A percentile compares a stretch with the other conserved stretches of the same genome.
phyloP scores from a whole-genome alignment of 73 alveolate species.

The Uronychia setigera region DNA sequence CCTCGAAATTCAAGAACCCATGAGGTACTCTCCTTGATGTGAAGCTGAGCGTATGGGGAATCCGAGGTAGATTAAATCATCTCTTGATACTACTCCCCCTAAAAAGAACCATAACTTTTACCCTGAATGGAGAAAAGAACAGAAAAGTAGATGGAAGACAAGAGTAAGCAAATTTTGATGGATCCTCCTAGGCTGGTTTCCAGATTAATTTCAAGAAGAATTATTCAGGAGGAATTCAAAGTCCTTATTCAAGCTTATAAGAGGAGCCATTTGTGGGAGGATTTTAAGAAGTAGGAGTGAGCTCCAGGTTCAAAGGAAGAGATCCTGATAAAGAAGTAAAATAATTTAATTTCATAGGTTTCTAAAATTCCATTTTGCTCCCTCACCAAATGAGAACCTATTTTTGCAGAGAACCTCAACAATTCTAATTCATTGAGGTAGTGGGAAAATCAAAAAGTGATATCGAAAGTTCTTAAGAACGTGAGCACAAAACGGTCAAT shows the following conservation, averaged over 20 bases:
- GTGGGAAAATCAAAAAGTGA: neutral
- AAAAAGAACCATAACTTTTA: neutral
- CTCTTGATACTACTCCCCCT: neutral
- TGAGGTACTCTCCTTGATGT: neutral
- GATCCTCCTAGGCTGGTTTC: neutral
- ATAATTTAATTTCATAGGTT: neutral
- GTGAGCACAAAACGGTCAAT: neutral
- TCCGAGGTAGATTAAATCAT: neutral
- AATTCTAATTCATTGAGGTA: neutral
- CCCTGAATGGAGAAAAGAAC: slow-evolving; percentile 1
- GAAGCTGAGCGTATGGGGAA: neutral
- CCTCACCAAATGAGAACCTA: neutral
- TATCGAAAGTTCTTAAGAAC: neutral
- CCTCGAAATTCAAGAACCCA: neutral
- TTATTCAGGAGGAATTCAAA: neutral
- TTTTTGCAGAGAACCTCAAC: neutral
- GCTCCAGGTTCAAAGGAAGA: neutral
- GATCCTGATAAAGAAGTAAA: neutral
- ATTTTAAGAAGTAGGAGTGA: neutral
- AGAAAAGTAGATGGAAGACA: neutral
- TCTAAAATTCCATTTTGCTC: neutral
- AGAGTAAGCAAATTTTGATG: neutral
- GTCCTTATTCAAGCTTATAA: neutral
- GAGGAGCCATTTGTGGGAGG: neutral
- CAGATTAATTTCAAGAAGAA: neutral